A percentile compares a stretch with the other conserved stretches of the same genome.
phyloP scores from a whole-genome alignment of 176 grass and related monocot genomes.

The Cenchrus fungigraminus region DNA sequence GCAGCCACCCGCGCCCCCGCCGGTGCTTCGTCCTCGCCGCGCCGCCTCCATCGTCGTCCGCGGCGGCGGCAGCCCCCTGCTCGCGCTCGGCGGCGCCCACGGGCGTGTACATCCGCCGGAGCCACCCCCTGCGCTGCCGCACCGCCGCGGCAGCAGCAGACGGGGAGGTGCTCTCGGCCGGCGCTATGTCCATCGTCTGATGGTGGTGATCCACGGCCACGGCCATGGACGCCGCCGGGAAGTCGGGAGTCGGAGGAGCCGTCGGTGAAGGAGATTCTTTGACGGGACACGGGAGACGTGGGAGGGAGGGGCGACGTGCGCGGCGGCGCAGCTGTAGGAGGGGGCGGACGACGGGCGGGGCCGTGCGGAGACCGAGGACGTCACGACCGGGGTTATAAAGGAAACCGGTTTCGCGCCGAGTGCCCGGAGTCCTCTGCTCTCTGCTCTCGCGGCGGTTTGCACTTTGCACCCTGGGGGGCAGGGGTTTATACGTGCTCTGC shows the following conservation, averaged over 20 bases:
- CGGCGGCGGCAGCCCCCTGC: neutral
- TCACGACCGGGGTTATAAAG: conserved; percentile 35
- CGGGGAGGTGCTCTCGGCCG: neutral
- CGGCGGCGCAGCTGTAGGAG: neutral
- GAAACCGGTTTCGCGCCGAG: neutral
- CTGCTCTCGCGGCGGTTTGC: conserved; percentile 2
- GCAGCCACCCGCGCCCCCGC: conserved; percentile 30
- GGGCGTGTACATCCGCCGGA: conserved; percentile 28
- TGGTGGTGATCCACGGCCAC: neutral
- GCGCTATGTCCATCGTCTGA: neutral
- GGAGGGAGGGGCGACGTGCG: conserved; percentile 5
- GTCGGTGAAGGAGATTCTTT: neutral
- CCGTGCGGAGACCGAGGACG: neutral
- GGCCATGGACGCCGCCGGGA: neutral
- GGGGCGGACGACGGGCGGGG: too few species aligned
- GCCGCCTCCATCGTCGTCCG: neutral
- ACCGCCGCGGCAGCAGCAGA: neutral
- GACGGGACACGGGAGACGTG: neutral
- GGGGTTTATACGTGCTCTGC: neutral
- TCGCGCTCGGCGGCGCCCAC: neutral
- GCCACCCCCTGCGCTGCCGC: conserved; percentile 29
- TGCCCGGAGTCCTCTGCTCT: neutral
- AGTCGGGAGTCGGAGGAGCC: neutral
- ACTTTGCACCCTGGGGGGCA: neutral
- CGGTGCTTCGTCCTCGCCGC: neutral